Evolutionary conservation across 352 stramenopile species (phyloP).

Genomic region (Blastocystis sp.): DNA sequence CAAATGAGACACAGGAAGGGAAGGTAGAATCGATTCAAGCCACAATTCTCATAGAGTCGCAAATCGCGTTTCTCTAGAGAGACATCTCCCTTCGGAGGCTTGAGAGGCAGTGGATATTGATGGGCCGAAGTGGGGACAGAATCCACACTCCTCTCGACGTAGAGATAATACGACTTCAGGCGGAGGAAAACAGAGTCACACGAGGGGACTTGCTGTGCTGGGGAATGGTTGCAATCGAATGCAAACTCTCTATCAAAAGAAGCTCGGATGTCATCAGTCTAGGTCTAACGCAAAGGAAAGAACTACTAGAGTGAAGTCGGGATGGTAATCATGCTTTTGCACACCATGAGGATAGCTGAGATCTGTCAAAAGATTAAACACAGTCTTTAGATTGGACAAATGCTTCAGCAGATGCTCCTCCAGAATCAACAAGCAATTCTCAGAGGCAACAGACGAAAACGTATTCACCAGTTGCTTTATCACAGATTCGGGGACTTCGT

Average conservation of each 20-base stretch:
- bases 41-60: background rate
- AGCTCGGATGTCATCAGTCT: background rate
- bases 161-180: background rate
- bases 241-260: background rate
- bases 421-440: background rate
- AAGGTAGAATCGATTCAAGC: background rate
- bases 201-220: background rate
- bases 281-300: background rate
- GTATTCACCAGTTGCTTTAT: background rate
- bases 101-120: background rate
- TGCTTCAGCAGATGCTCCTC: conserved; percentile 9
- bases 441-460: background rate
- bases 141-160: background rate
- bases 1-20: conserved; percentile 24
- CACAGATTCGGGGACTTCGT: background rate
- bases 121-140: background rate
- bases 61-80: background rate
- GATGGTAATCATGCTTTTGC: background rate
- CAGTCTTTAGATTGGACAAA: background rate
- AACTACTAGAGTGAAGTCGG: background rate
- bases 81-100: background rate
- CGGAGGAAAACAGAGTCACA: background rate
- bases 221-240: background rate
- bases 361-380: background rate
- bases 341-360: background rate